A percentile compares a stretch with the other conserved stretches of the same genome.
Conservation (phyloP, 2,329 filamentous ascomycete genomes). For the Fusarium euwallaceae region DNA sequence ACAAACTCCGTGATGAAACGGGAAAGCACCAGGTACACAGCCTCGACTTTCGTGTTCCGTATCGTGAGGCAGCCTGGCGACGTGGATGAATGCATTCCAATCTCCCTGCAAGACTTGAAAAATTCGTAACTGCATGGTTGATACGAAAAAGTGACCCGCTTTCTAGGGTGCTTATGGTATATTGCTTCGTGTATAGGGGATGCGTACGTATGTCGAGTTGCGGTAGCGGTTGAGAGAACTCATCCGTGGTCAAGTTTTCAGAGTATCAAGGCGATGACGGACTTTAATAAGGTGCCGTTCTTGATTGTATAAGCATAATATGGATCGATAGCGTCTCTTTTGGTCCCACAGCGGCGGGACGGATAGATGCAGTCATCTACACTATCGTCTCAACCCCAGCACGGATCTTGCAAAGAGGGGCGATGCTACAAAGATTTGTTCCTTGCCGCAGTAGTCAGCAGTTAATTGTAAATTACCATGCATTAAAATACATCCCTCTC, state of each 20-base stretch:
- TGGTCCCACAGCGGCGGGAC: neutral
- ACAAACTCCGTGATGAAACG: neutral
- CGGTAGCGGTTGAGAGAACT: neutral
- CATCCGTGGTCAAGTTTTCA: neutral
- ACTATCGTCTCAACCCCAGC: neutral
- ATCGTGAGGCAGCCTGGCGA: neutral
- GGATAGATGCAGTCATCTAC: slow-evolving; percentile 2
- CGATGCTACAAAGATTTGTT: neutral
- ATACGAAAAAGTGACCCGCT: slow-evolving; percentile 1
- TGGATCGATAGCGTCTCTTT: neutral
- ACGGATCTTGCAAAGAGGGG: neutral
- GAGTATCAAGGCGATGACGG: neutral
- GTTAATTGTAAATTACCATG: neutral
- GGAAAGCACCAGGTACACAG: neutral
- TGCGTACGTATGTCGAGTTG: neutral
- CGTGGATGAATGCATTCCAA: neutral
- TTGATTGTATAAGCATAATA: neutral
- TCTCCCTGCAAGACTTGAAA: neutral
- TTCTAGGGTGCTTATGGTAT: neutral
- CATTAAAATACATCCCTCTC: neutral
- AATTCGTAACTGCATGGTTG: neutral
- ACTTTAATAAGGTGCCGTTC: neutral
- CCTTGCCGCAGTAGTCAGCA: neutral
- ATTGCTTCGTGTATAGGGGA: neutral
- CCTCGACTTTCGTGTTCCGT: slow-evolving; percentile 2